A percentile compares a stretch with the other conserved stretches of the same genome.
phyloP scores from a whole-genome alignment of 345 rosid species.

The Gossypium raimondii region DNA sequence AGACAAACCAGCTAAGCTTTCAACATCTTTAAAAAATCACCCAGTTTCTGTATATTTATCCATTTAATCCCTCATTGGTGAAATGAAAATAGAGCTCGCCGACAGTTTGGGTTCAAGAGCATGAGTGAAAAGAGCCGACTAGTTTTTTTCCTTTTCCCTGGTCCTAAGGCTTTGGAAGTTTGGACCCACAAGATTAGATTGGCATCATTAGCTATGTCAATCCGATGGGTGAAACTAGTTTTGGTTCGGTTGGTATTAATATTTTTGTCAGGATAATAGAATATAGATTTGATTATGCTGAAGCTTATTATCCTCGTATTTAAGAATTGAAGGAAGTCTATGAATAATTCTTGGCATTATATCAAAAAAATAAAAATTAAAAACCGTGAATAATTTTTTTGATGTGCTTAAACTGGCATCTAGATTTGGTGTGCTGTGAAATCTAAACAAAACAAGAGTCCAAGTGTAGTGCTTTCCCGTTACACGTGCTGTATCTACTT shows the following conservation, averaged over 20 bases:
- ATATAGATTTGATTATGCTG: rapidly evolving
- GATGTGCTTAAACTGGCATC: conserved; percentile 14
- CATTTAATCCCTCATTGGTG: too few relatives aligned
- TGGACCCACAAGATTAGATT: conserved; percentile 27
- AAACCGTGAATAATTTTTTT: too few relatives aligned
- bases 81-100: conserved; percentile 18
- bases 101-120: conserved; percentile 24
- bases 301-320: too few relatives aligned
- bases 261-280: rapidly evolving
- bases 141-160: not conserved
- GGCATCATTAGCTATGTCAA: not conserved
- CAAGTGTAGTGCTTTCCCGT: not conserved
- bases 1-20: conserved; percentile 50
- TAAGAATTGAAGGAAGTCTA: rapidly evolving
- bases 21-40: not conserved
- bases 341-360: too few relatives aligned
- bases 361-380: too few relatives aligned
- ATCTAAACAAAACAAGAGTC: not conserved
- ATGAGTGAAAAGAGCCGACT: not conserved
- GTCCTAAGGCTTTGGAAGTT: not conserved
- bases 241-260: rapidly evolving
- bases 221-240: too few relatives aligned
- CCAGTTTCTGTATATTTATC: not conserved
- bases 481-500: conserved; percentile 28
- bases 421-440: conserved; percentile 16